Evolutionary conservation across 2,329 filamentous ascomycete genomes (phyloP), one percentile per base, ranked within the genome.

Genomic region (Knufia fluminis): DNA sequence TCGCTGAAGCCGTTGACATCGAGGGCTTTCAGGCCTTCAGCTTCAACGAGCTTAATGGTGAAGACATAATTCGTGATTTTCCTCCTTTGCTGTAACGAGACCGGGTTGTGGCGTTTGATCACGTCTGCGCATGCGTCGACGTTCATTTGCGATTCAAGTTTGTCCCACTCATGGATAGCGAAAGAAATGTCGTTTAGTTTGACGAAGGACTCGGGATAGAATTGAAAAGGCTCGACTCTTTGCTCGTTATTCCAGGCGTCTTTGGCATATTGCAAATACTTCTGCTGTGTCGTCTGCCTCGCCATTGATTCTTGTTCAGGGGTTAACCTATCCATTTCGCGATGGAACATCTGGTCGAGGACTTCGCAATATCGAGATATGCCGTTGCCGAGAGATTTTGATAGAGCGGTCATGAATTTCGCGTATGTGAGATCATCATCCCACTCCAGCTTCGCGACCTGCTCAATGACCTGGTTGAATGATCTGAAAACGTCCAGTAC

Each of bases 121-220:
- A 94, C 80, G 46, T 85, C 82, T 2, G 90, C 90, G 61, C 89
- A 96, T 9, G 78, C 84, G 64, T 98, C 92, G 10, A 94, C 89
- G 60, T 96, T 90, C 73, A 97, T 87, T 51, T 83, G 80, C 62
- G 79, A 83, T 64, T 97, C 91, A 4, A 98, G 75, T 65, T 86
- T 88, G 64, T 98, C 92, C 46, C 98, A 76, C 62, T 94, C 87
- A 50, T 89, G 79, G 69, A 94, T 89, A 3, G 90, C 91, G 67
- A 88, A 97, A 68, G 96, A 91, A 56, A 98, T 83, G 62, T 98
- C 94, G 73, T 98, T 98, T 58, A 98, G 78, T 68, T 97, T 98
- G 54, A 98, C 89, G 60, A 98, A 85, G 3, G 90, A 96, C 86
- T 95, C 58, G 36, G 57, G 70, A 61, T 70, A 66, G 69, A 98